Conservation (phyloP, 2,329 filamentous ascomycete species). For the Arthrinium phaeospermum region DNA sequence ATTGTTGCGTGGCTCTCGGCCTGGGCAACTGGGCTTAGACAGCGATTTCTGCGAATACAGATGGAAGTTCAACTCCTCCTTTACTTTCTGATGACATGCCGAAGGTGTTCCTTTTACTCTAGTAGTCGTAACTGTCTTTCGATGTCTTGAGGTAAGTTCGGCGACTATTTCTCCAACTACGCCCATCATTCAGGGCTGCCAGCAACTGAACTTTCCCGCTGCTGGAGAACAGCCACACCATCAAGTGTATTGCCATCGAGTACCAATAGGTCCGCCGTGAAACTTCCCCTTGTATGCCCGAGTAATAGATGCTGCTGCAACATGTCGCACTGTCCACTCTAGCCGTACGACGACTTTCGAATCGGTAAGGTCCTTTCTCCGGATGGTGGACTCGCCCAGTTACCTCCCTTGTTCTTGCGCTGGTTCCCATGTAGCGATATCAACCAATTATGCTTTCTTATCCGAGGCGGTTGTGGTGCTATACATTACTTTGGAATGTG, state of each 20-base stretch:
- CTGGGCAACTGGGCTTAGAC: neutral
- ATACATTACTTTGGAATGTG: too few relatives aligned
- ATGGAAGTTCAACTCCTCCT: neutral
- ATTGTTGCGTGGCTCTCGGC: neutral
- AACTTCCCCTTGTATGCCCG: slow-evolving; percentile 55
- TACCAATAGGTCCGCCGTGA: slow-evolving; percentile 56
- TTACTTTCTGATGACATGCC: neutral
- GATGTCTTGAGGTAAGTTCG: slow-evolving; percentile 11
- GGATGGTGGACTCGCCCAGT: slow-evolving; percentile 50
- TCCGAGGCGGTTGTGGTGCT: too few relatives aligned
- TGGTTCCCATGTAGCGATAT: too few relatives aligned
- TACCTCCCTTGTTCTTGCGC: too few relatives aligned
- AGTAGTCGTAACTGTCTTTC: neutral
- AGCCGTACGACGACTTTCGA: slow-evolving; percentile 53
- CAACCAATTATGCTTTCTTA: too few relatives aligned
- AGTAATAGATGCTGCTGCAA: slow-evolving; percentile 48
- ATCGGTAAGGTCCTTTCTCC: slow-evolving; percentile 47
- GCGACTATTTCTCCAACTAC: slow-evolving; percentile 41
- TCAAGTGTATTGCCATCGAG: too few relatives aligned
- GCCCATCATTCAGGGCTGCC: slow-evolving; percentile 57
- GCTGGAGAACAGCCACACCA: too few relatives aligned
- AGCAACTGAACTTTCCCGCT: slow-evolving; percentile 51
- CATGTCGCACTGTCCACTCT: slow-evolving; percentile 55
- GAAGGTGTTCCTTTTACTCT: neutral
- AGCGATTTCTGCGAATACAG: slow-evolving; percentile 7